phyloP scores from a whole-genome alignment of 106 monocot species.

The Dioscorea dumetorum region DNA sequence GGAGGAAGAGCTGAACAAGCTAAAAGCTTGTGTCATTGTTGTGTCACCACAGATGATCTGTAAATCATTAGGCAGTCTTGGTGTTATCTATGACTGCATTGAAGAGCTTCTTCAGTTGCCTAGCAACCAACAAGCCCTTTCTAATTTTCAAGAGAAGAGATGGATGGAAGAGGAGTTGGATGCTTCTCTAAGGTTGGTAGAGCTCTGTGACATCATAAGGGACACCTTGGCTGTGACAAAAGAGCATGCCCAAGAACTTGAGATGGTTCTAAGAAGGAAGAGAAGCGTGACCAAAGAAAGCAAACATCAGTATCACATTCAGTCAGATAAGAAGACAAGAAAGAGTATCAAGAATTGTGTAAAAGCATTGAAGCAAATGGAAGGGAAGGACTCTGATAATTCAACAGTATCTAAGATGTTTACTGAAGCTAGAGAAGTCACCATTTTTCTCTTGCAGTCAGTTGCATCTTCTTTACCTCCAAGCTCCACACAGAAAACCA shows the following conservation, averaged over 20 bases:
- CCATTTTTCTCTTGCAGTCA: too few species aligned
- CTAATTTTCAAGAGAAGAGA: conserved; percentile 17
- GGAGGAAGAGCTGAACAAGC: neutral
- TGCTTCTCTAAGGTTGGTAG: conserved; percentile 11
- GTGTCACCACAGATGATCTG: too few species aligned
- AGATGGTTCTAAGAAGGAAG: too few species aligned
- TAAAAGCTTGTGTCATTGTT: neutral
- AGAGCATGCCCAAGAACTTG: too few species aligned
- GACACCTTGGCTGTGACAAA: conserved; percentile 11
- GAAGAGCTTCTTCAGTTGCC: conserved; percentile 25
- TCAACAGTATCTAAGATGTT: too few species aligned
- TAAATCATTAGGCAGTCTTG: too few species aligned
- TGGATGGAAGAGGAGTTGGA: conserved; percentile 15
- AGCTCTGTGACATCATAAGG: conserved; percentile 3
- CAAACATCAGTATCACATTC: too few species aligned
- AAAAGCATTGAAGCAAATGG: conserved; percentile 10
- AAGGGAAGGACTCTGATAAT: neutral
- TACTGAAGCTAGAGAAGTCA: too few species aligned
- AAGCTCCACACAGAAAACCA: too few species aligned
- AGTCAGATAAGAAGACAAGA: conserved; percentile 10
- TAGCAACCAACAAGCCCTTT: conserved; percentile 13
- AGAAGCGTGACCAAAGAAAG: too few species aligned
- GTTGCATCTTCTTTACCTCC: too few species aligned
- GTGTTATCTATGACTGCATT: neutral
- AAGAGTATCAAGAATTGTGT: conserved; percentile 19